These are phyloP conservation scores for Oryza glumipatula DNA, from an alignment of 176 grass and related monocot species.

Conservation along the genomic window DNA sequence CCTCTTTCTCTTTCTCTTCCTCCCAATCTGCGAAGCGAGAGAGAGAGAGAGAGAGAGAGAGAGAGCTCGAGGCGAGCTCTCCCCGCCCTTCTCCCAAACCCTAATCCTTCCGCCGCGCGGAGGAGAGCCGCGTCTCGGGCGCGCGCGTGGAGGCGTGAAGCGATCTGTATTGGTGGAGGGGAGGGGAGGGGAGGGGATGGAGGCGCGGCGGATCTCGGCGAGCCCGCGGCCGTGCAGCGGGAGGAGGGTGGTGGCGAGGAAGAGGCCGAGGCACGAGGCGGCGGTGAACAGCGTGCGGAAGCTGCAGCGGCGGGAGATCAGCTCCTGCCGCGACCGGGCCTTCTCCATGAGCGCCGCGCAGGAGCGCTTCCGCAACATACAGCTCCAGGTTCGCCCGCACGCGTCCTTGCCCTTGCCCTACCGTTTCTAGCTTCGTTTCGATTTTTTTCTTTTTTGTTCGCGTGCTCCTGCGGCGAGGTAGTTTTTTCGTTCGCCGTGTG, in stretches of 20 bases:
- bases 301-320: conserved; percentile 85
- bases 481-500: neutral
- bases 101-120: conserved; percentile 17
- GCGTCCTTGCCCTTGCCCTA: neutral
- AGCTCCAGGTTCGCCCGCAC: conserved; percentile 56
- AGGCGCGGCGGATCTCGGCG: conserved; percentile 74
- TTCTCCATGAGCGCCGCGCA: conserved; percentile 83
- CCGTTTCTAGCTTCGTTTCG: neutral
- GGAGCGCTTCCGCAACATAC: conserved; percentile 90
- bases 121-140: neutral
- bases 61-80: conserved; percentile 31
- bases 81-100: conserved; percentile 39
- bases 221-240: conserved; percentile 85
- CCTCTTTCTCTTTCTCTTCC: conserved; percentile 16
- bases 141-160: conserved; percentile 14
- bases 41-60: too few species aligned
- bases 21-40: conserved; percentile 38
- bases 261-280: conserved; percentile 62
- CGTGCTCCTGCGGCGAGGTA: neutral
- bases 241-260: conserved; percentile 73
- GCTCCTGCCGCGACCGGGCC: conserved; percentile 67
- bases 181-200: conserved; percentile 42
- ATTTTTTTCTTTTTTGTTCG: neutral
- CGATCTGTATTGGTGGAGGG: neutral
- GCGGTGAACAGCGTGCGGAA: conserved; percentile 75